Evolutionary conservation across 768 basidiomycete species (phyloP).

Genomic region (Chalciporus piperatus): DNA sequence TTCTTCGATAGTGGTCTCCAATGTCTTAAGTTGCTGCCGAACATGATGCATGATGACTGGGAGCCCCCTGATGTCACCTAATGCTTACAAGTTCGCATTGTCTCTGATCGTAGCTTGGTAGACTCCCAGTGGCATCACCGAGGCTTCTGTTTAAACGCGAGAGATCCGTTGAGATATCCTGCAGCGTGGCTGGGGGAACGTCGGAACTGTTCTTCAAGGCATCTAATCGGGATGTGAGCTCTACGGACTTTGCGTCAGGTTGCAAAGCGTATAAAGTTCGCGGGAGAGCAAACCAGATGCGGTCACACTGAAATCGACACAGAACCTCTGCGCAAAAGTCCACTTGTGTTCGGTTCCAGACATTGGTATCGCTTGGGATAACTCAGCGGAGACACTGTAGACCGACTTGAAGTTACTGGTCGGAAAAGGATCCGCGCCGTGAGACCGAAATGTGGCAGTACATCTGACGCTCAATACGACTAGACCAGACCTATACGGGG

Average conservation of each 20-base stretch:
- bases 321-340: constrained; percentile 32
- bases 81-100: constrained; percentile 62
- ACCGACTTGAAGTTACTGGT: no score
- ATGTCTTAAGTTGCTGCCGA: constrained; percentile 59
- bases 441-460: no score
- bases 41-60: constrained; percentile 14
- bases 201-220: constrained; percentile 31
- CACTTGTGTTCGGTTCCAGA: constrained; percentile 21
- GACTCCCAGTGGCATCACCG: constrained; percentile 57
- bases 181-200: constrained; percentile 36
- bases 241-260: constrained; percentile 34
- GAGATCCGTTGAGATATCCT: constrained; percentile 47
- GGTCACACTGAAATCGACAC: constrained; percentile 19
- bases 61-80: not conserved
- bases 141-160: constrained; percentile 62
- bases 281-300: constrained; percentile 22
- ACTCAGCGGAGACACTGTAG: not conserved
- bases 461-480: no score
- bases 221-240: constrained; percentile 47
- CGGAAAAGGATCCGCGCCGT: no score
- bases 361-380: constrained; percentile 10
- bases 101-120: constrained; percentile 74
- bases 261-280: not conserved
- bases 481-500: not conserved
- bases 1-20: constrained; percentile 56